phyloP scores from a whole-genome alignment of 805 yeast genomes.

The Yarrowia alimentaria region DNA sequence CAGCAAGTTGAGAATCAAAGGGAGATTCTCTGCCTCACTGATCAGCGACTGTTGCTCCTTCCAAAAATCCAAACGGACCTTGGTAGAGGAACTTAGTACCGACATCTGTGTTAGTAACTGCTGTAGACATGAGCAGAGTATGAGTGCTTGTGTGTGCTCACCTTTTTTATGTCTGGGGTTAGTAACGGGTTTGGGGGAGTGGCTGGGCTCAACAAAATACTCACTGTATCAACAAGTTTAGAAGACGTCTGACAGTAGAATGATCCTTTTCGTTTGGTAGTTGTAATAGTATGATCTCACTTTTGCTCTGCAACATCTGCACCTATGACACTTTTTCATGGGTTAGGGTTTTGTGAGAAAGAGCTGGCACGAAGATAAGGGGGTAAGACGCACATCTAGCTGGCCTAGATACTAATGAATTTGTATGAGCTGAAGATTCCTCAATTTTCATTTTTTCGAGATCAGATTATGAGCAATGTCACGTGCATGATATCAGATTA shows the following conservation, averaged over 20 bases:
- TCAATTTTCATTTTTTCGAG: too few species aligned
- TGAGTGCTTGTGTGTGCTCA: too few species aligned
- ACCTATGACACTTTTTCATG: conserved; percentile 23
- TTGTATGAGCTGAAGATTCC: too few species aligned
- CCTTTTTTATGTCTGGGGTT: too few species aligned
- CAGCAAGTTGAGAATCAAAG: conserved; percentile 2
- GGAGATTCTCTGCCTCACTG: conserved; percentile 1
- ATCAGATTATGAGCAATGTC: too few species aligned
- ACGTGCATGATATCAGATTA: too few species aligned
- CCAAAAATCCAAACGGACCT: conserved; percentile 18
- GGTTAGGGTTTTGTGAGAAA: too few species aligned
- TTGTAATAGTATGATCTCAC: not conserved
- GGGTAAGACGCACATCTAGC: too few species aligned
- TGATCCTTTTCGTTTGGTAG: too few species aligned
- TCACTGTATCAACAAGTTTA: conserved; percentile 11
- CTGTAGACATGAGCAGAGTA: not conserved
- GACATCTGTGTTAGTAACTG: conserved; percentile 25
- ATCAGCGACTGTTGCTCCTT: conserved; percentile 3
- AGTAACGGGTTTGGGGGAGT: too few species aligned
- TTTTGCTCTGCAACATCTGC: conserved; percentile 9
- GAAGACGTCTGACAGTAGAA: too few species aligned
- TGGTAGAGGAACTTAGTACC: not conserved
- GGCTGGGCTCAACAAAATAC: not conserved
- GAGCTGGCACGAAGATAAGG: not conserved
- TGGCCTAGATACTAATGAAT: too few species aligned